Conservation (phyloP, 1,284 basidiomycete genomes). For the Somion occarium region DNA sequence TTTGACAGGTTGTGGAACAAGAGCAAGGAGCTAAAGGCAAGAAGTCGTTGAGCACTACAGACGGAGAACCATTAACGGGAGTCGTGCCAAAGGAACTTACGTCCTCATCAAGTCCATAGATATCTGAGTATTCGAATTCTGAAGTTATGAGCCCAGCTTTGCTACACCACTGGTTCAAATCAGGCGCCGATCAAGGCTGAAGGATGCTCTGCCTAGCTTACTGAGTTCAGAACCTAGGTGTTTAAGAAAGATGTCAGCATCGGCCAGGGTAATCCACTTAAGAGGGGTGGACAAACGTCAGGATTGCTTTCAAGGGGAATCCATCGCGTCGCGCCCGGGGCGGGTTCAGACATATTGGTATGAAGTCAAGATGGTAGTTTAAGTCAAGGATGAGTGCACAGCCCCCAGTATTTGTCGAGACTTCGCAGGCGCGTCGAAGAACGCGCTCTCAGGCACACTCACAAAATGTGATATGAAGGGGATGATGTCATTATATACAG, state of each 20-base stretch:
- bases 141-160: slow-evolving; percentile 64
- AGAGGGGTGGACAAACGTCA: slow-evolving; percentile 42
- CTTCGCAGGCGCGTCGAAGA: too few relatives aligned
- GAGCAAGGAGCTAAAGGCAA: slow-evolving; percentile 50
- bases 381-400: too few relatives aligned
- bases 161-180: slow-evolving; percentile 62
- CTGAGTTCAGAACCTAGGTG: slow-evolving; percentile 47
- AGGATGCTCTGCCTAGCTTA: slow-evolving; percentile 23
- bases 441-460: too few relatives aligned
- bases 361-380: too few relatives aligned
- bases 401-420: too few relatives aligned
- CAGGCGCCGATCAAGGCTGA: background rate
- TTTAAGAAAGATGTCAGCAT: too few relatives aligned
- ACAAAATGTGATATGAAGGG: too few relatives aligned
- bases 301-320: slow-evolving; percentile 78
- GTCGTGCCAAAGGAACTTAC: slow-evolving; percentile 31
- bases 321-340: slow-evolving; percentile 36
- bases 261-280: slow-evolving; percentile 4
- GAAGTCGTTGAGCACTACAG: background rate
- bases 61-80: too few relatives aligned
- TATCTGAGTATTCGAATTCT: slow-evolving; percentile 67
- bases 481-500: too few relatives aligned
- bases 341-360: slow-evolving; percentile 14
- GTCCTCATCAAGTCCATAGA: slow-evolving; percentile 78
- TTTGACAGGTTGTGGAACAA: slow-evolving; percentile 69